Evolutionary conservation across 225 moss, liverwort and hornwort species (phyloP), one percentile per base, ranked within the genome.

Genomic region (Neckera pumila): DNA sequence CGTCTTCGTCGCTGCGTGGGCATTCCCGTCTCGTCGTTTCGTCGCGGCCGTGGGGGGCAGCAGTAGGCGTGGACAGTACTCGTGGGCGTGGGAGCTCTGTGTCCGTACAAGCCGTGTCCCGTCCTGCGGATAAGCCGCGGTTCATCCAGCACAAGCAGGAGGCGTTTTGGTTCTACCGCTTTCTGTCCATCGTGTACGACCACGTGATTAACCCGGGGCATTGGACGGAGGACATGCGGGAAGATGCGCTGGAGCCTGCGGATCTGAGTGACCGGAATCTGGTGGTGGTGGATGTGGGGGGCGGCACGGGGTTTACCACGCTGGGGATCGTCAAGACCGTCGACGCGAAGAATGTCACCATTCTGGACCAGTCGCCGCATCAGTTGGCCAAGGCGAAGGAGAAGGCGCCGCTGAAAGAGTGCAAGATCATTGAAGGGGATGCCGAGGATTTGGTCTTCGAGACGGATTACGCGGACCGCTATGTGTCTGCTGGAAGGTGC

Each of bases 111-210:
- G 92, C 91, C 36, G 85, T 90, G 42, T 67, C 93, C 6, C 81
- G 98, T 38, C 92, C 97, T 15, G 93, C 97, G 63, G 95, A 94
- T 6, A 96, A 97, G 94, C 98, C 96, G 30, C 93, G 97, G 26
- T 97, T 99, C 62, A 99, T 99, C 62, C 96, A 99, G 90, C 98
- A 99, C 87, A 99, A 99, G 94, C 95, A 99, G 90, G 98, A 99
- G 83, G 98, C 98, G 22, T 99, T 99, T 53, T 99, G 98, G 98
- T 99, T 99, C 73, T 99, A 99, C 92, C 89, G 98, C 78, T 99
- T 99, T 85, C 78, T 99, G 84, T 99, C 98, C 19, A 93, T 99
- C 16, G 97, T 99, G 69, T 99, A 99, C 61, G 98, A 99, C 90
- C 97, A 99, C 75, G 89, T 99, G 31, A 99, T 99, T 12, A 99